A percentile compares a stretch with the other conserved stretches of the same genome.
Conservation (phyloP, 148 eudicot species). For the Polygonum aviculare region DNA sequence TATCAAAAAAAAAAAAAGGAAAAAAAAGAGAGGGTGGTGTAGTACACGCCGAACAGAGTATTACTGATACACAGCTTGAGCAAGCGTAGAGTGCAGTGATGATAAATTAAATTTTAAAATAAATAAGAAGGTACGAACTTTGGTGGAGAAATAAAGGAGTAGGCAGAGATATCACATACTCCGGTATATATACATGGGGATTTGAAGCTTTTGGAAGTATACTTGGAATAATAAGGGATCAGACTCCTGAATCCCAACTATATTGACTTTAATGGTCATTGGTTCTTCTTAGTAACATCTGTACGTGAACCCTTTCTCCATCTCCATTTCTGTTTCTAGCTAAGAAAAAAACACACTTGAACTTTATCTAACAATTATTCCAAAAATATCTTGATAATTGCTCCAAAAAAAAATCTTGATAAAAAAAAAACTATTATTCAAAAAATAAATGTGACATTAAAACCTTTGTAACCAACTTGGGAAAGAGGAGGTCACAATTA, state of each 20-base stretch:
- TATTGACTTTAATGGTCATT: not conserved
- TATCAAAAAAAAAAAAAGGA: too few relatives aligned
- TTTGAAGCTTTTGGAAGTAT: not conserved
- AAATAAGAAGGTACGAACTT: not conserved
- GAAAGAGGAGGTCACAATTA: too few relatives aligned
- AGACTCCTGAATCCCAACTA: not conserved
- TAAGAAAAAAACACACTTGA: not conserved
- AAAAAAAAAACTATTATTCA: too few relatives aligned
- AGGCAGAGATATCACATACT: not conserved
- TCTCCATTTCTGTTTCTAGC: too few relatives aligned
- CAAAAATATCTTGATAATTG: too few relatives aligned
- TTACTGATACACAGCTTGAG: not conserved
- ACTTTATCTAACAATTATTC: too few relatives aligned
- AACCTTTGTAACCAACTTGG: too few relatives aligned
- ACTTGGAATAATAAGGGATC: not conserved
- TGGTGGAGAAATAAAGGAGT: conserved; percentile 7
- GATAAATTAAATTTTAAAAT: not conserved
- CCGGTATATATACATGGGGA: not conserved
- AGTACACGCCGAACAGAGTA: not conserved
- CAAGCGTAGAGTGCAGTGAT: not conserved
- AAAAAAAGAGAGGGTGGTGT: not conserved
- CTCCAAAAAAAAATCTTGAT: too few relatives aligned
- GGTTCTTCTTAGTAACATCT: not conserved
- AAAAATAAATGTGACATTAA: too few relatives aligned
- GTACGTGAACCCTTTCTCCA: too few relatives aligned